Evolutionary conservation across 169 alveolate genomes (phyloP), one percentile per base, ranked within the genome.

Genomic region (Cryptosporidium felis): DNA sequence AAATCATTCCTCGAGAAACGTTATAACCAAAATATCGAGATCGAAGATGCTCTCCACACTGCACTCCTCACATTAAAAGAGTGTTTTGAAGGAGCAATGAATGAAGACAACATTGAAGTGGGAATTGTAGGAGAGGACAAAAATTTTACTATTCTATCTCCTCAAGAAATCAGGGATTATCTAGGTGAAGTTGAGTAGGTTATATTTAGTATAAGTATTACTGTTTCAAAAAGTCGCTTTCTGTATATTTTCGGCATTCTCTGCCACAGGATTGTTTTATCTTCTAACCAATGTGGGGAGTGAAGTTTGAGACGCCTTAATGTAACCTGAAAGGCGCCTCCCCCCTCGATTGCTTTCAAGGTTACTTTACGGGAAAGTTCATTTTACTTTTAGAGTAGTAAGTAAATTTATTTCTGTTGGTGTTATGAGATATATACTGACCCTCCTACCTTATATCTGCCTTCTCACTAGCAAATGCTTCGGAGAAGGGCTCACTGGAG

Each of bases 61-160:
- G 98, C 85, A 16, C 66, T 74, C 45, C 67, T 74, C 21, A 74
- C 85, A 53, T 56, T 74, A 6, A 74, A 95, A 91, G 98, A 95
- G 88, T 97, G 98, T 4, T 98, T 95, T 80, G 99, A 98, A 89
- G 99, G 99, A 41, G 99, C 97, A 79, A 92, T 98, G 95, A 96
- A 94, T 63, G 98, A 97, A 26, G 94, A 96, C 63, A 97, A 96
- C 89, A 96, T 97, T 40, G 99, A 98, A 90, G 94, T 98, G 38
- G 99, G 99, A 28, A 94, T 96, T 14, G 96, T 96, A 36, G 97
- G 97, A 30, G 93, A 94, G 30, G 96, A 93, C 80, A 92, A 90
- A 40, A 93, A 91, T 12, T 96, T 96, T 79, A 94, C 93, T 80
- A 85, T 94, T 9, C 91, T 96, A 16, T 63, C 97, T 21, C 96